These are phyloP conservation scores for Acer saccharum DNA, from an alignment of 345 rosid species.

Conservation along the genomic window DNA sequence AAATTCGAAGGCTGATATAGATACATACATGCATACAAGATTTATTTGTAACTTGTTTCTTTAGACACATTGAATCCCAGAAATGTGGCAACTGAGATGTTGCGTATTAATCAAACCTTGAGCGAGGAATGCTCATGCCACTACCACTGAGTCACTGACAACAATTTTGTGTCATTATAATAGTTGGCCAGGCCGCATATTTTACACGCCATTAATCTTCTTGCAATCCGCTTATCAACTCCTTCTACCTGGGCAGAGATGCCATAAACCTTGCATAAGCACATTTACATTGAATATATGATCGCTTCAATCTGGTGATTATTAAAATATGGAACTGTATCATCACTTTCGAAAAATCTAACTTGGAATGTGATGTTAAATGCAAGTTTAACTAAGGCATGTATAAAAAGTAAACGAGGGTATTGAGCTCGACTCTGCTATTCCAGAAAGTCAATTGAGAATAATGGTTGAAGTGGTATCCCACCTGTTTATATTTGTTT, in stretches of 20 bases:
- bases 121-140: conserved; percentile 13
- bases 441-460: neutral
- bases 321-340: no score
- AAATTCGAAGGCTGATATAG: conserved; percentile 26
- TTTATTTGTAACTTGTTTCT: conserved; percentile 19
- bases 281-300: neutral
- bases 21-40: conserved; percentile 22
- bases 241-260: conserved; percentile 23
- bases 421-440: neutral
- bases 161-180: conserved; percentile 13
- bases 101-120: conserved; percentile 23
- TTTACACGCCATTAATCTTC: conserved; percentile 8
- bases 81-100: conserved; percentile 17
- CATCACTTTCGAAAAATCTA: neutral
- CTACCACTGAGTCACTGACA: conserved; percentile 1
- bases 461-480: neutral
- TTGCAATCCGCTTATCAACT: conserved; percentile 18
- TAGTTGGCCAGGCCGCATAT: conserved; percentile 3
- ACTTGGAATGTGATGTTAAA: neutral
- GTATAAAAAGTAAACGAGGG: neutral
- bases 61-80: neutral
- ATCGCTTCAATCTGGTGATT: neutral
- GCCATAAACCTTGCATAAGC: neutral
- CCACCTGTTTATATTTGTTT: neutral
- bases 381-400: neutral